Base-by-base conservation (phyloP, 2,329 filamentous ascomycete genomes). In the Penicillium hesseltinei region DNA sequence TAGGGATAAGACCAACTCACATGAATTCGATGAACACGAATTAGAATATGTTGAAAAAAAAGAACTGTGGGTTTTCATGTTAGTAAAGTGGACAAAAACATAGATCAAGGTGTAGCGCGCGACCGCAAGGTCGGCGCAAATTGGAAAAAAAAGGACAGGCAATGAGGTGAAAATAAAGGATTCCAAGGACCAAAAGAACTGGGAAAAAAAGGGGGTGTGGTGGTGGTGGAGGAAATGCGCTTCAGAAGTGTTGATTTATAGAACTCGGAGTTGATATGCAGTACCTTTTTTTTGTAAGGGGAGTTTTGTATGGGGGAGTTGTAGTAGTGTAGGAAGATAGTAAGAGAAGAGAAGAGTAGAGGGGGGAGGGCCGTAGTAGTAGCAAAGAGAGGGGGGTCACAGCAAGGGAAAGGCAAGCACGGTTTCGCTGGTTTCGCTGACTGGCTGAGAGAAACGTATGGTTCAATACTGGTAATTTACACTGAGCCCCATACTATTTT, bases 271-370 rank as follows among this genome's bases (percentile, higher is more conserved):
- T 69, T 69, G 68, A 67, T 71, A 70, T 70, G 68, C 63, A 71
- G 70, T 73, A 75, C 70, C 65, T 67, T 59, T 54, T 47, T 71
- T 72, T 75, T 68, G 71, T 73, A 72, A 71, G 64, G 63, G 64
- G 62, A 65, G 62, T 66, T 67, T 69, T 69, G 70, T 66, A 68
- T 56, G 67, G 70, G 60, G 66, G 60, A 57, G 56, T 59, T 66
- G 65, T 33, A 33, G 66, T 68, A 71, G 71, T 67, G 68, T 67
- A 69, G 64, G 66, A 65, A 64, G 53, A 56, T 56, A 56, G 53
- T 62, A 60, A 67, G 67, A 65, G 66, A 65, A 65, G 60, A 66
- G 69, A 64, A 66, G 65, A 67, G 66, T 59, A 63, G 63, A 64
- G 64, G 65, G 66, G 65, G 64, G 69, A 66, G 60, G 62, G 68